phyloP scores from a whole-genome alignment of 2,329 filamentous ascomycete species.

The Microsporum ferrugineum region DNA sequence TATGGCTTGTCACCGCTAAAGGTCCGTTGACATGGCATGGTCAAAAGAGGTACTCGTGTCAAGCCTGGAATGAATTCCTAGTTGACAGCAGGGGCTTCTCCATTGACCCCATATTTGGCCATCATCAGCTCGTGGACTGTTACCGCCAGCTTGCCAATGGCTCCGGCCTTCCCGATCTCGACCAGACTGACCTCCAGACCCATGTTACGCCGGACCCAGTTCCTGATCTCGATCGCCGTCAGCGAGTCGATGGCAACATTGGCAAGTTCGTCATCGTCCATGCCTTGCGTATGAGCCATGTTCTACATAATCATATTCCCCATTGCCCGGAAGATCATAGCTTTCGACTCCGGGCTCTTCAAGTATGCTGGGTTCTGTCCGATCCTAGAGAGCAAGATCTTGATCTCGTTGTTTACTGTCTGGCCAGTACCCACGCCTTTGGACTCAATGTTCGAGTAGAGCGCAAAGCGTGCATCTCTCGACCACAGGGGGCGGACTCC shows the following conservation, averaged over 20 bases:
- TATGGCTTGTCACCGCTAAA: no score
- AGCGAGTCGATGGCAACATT: conserved; percentile 16
- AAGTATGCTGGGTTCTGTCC: neutral
- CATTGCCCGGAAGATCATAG: neutral
- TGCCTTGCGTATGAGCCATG: conserved; percentile 1
- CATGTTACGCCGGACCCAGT: conserved; percentile 11
- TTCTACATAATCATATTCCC: conserved; percentile 8
- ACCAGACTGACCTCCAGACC: neutral
- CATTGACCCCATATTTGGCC: neutral
- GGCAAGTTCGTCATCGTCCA: conserved; percentile 6
- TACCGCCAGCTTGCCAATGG: neutral
- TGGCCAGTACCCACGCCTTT: neutral
- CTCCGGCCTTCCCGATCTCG: neutral
- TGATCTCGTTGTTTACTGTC: neutral
- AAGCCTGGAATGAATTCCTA: no score
- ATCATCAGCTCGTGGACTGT: neutral
- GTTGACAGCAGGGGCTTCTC: no score
- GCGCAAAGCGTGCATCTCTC: neutral
- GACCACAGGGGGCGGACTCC: neutral
- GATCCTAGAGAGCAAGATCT: neutral
- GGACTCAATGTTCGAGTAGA: neutral
- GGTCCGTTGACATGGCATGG: no score
- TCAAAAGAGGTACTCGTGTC: no score
- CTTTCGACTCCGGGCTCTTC: neutral
- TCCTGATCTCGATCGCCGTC: conserved; percentile 14